A percentile compares a stretch with the other conserved stretches of the same genome.
phyloP scores from a whole-genome alignment of 1,139 yeast species.

The Protomyces lactucae-debilis region DNA sequence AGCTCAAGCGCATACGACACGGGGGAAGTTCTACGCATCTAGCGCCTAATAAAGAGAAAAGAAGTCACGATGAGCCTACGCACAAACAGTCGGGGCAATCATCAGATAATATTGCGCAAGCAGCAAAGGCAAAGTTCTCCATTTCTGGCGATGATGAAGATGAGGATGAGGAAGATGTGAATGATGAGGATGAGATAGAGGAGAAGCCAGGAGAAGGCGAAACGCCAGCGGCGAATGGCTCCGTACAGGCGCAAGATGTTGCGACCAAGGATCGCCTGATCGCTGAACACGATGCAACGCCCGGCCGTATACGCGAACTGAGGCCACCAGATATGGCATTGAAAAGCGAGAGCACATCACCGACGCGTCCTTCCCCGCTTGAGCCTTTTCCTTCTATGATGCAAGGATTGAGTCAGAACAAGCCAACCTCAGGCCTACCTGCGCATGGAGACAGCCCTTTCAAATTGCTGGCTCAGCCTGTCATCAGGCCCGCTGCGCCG shows the following conservation, averaged over 20 bases:
- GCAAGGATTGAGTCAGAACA: no score
- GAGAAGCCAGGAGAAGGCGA: background rate
- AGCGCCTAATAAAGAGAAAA: background rate
- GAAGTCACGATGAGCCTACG: background rate
- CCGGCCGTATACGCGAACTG: no score
- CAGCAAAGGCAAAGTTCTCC: conserved; percentile 4
- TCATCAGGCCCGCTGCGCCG: background rate
- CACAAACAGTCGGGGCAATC: background rate
- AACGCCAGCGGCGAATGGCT: background rate
- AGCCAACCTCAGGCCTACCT: no score
- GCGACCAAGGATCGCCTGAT: no score
- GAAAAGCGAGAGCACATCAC: no score
- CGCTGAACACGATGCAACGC: no score
- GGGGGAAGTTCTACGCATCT: background rate
- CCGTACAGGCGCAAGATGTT: no score
- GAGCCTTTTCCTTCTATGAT: no score
- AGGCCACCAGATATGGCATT: no score
- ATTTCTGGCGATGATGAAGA: conserved; percentile 21
- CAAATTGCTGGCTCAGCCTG: no score
- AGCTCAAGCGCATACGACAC: conserved; percentile 3
- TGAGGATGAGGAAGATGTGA: background rate
- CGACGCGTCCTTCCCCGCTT: no score
- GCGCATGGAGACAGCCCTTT: no score
- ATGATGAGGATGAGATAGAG: background rate
- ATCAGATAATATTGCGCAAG: background rate